phyloP scores from a whole-genome alignment of 2,329 filamentous ascomycete genomes.

The Aspergillus hiratsukae region DNA sequence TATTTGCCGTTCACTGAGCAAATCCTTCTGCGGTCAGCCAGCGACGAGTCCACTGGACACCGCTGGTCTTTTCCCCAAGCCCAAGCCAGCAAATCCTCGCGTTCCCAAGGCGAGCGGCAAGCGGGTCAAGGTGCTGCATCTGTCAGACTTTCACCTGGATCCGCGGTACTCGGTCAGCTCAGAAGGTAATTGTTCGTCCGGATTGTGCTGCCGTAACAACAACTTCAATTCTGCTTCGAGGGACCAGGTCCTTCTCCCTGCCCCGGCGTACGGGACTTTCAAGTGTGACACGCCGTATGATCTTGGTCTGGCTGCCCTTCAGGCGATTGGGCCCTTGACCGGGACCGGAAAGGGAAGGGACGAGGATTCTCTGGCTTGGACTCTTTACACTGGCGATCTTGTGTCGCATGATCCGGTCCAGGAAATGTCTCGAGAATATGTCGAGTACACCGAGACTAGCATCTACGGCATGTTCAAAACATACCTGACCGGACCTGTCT shows the following conservation, averaged over 20 bases:
- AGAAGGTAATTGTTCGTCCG: constrained; percentile 51
- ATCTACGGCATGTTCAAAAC: constrained; percentile 53
- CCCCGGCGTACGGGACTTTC: constrained; percentile 53
- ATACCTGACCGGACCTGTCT: constrained; percentile 55
- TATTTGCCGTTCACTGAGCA: constrained; percentile 51
- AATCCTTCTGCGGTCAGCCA: constrained; percentile 47
- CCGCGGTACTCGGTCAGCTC: constrained; percentile 50
- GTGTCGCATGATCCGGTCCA: constrained; percentile 52
- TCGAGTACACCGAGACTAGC: constrained; percentile 51
- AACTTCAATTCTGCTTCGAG: constrained; percentile 32
- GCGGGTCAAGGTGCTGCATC: constrained; percentile 52
- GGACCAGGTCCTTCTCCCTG: constrained; percentile 40
- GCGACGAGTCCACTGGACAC: constrained; percentile 43
- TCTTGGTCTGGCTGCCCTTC: constrained; percentile 51
- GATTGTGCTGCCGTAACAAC: constrained; percentile 50
- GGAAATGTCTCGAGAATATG: constrained; percentile 50
- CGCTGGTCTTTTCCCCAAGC: constrained; percentile 49
- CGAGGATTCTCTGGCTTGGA: constrained; percentile 47
- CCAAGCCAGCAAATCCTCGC: constrained; percentile 46
- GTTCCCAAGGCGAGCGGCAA: constrained; percentile 49
- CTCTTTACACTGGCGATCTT: constrained; percentile 55
- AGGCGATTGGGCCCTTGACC: constrained; percentile 54
- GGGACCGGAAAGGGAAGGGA: constrained; percentile 46
- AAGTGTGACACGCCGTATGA: constrained; percentile 57
- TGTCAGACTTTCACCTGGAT: constrained; percentile 55